Evolutionary conservation across 495 filamentous ascomycete genomes (phyloP).

Genomic region (Podospora bellae-mahoneyi): DNA sequence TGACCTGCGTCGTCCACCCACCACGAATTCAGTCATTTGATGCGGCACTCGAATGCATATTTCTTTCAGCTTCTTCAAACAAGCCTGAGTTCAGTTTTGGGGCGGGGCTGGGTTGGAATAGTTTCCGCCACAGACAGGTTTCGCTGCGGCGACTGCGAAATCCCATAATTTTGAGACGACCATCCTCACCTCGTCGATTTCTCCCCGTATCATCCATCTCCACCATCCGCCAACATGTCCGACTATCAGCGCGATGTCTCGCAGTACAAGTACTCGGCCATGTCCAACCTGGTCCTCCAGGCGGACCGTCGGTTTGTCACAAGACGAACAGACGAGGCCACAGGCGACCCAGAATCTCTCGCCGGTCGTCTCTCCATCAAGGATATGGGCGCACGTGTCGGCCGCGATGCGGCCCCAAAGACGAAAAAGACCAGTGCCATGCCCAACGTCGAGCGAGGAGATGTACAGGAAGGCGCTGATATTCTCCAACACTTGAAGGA

Average conservation of each 20-base stretch:
- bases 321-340: slow-evolving; percentile 86
- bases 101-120: slow-evolving; percentile 19
- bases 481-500: slow-evolving; percentile 75
- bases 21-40: slow-evolving; percentile 16
- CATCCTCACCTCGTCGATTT: background rate
- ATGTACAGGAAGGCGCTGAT: slow-evolving; percentile 79
- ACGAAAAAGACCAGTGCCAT: slow-evolving; percentile 67
- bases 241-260: slow-evolving; percentile 85
- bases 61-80: slow-evolving; percentile 10
- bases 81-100: slow-evolving; percentile 22
- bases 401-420: slow-evolving; percentile 74
- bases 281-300: slow-evolving; percentile 99
- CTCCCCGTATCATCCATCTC: background rate
- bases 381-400: slow-evolving; percentile 87
- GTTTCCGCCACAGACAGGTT: slow-evolving; percentile 15
- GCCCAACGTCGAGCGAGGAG: slow-evolving; percentile 68
- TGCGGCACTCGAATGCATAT: slow-evolving; percentile 17
- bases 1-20: background rate
- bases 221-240: slow-evolving; percentile 57
- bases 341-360: slow-evolving; percentile 95
- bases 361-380: slow-evolving; percentile 87
- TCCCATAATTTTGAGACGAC: background rate
- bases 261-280: slow-evolving; percentile 99
- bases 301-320: slow-evolving; percentile 95
- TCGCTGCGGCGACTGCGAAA: background rate